Evolutionary conservation across 108 stramenopile genomes (phyloP), one percentile per base, ranked within the genome.

Genomic region (Cyclotella choctawhatcheeana): DNA sequence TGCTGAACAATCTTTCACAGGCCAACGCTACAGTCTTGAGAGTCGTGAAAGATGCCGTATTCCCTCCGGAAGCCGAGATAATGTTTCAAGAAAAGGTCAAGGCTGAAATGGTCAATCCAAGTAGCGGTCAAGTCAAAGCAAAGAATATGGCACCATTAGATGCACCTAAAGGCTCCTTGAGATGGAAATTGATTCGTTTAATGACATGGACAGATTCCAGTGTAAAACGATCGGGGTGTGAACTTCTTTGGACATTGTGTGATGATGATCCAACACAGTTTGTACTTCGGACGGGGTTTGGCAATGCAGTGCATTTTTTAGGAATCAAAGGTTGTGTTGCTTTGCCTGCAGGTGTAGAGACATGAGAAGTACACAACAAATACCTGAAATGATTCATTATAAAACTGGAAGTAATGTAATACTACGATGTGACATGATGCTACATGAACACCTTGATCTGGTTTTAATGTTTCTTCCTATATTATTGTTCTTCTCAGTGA

Each of bases 191-290:
- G 22, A 82, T 93, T 43, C 80, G 77, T 7, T 82, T 92, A 27
- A 73, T 93, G 82, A 92, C 88, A 8, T 92, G 88, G 87, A 76
- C 89, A 12, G 88, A 91, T 5, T 75, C 88, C 0, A 90, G 82
- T 40, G 87, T 89, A 47, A 93, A 93, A 66, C 74, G 92, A 37
- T 85, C 84, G 60, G 73, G 84, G 31, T 79, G 84, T 58, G 95
- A 96, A 65, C 69, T 96, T 8, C 51, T 96, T 33, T 96, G 92
- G 91, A 88, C 78, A 6, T 67, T 96, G 25, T 93, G 92, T 75
- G 72, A 81, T 17, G 73, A 74, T 25, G 79, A 96, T 79, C 58
- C 88, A 16, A 77, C 76, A 29, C 86, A 92, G 64, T 92, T 90
- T 65, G 84, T 89, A 8, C 54, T 74, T 16, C 71, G 95, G 25